Evolutionary conservation across 2,329 filamentous ascomycete genomes (phyloP), one percentile per base, ranked within the genome.

Genomic region (Botrytis sinoallii): DNA sequence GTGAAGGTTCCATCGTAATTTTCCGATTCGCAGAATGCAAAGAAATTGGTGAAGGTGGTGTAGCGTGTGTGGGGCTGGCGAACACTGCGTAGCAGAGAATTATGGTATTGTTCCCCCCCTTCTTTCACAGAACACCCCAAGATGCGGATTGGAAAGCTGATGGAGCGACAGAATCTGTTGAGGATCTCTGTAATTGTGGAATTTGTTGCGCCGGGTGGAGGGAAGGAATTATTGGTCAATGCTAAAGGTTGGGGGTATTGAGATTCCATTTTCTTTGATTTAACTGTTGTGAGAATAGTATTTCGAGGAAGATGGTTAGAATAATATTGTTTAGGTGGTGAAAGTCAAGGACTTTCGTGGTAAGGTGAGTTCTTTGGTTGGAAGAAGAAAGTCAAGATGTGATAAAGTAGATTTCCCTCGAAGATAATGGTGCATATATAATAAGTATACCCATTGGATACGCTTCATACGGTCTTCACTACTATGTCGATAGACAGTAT

Each of bases 281-380:
- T 16, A 3, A 14, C 2, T 18, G 12, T 8, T 14, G 14, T 55
- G 2, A 0, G 18, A 29, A 29, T 3, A 29, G 14, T 32, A 18
- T 8, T 0, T 18, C 14, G 0, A 57, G 8, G n/a, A 18, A 18
- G 1, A 8, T 57, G 6, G 7, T 9, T 9, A 29, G 14, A 29
- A 8, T 29, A 0, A 18, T 32, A n/a, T 8, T 29, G 0, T 32
- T 29, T 3, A 9, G 0, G 3, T 57, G 3, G 3, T 57, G 3
- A 29, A 55, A 4, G 14, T 32, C 7, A 57, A 10, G n/a, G 0
- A 29, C 14, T 57, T 29, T 8, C 32, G 16, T 57, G n/a, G 7
- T 14, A 7, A 55, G 14, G n/a, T 57, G 4, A 29, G 14, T 9
- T 32, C 6, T 32, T 29, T 57, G 14, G 7, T 57, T 29, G 25